These are phyloP conservation scores for Aciculosporium take DNA, from an alignment of 2,329 filamentous ascomycete genomes.

Conservation along the genomic window DNA sequence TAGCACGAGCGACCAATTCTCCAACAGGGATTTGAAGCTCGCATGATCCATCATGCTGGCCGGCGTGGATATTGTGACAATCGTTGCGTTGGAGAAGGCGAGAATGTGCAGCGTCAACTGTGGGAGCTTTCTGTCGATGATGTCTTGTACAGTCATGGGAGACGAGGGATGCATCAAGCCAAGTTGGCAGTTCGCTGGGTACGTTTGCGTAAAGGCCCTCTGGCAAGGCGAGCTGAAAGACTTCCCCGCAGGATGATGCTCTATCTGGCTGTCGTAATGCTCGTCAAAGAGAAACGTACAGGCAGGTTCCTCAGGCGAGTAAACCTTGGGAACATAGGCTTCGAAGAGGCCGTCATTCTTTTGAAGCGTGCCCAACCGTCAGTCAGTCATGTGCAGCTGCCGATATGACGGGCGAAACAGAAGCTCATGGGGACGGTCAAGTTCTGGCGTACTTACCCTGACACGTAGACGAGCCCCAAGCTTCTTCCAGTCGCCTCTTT, in stretches of 20 bases:
- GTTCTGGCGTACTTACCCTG: not conserved
- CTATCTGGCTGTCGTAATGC: not conserved
- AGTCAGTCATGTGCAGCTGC: not conserved
- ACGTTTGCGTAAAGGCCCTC: slow-evolving; percentile 6
- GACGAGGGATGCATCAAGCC: not conserved
- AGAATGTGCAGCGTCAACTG: slow-evolving; percentile 5
- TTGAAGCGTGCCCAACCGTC: not conserved
- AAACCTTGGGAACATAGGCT: slow-evolving; percentile 5
- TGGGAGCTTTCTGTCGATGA: slow-evolving; percentile 4
- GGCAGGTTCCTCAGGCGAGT: slow-evolving; percentile 1
- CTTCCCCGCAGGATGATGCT: slow-evolving; percentile 2
- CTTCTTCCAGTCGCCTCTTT: slow-evolving; percentile 7
- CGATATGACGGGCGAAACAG: not conserved
- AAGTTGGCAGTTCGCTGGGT: not conserved
- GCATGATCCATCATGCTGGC: slow-evolving; percentile 4
- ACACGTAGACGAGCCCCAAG: slow-evolving; percentile 4
- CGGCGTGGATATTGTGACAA: slow-evolving; percentile 5
- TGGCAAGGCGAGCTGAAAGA: not conserved
- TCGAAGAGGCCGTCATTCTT: slow-evolving; percentile 5
- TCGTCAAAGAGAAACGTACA: slow-evolving; percentile 5
- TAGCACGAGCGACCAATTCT: slow-evolving; percentile 7
- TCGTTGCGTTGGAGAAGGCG: slow-evolving; percentile 3
- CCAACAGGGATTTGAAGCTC: slow-evolving; percentile 4
- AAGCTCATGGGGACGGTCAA: not conserved
- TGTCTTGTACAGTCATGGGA: slow-evolving; percentile 4